phyloP scores from a whole-genome alignment of 2,329 filamentous ascomycete species.

The Alternaria brassicicola region DNA sequence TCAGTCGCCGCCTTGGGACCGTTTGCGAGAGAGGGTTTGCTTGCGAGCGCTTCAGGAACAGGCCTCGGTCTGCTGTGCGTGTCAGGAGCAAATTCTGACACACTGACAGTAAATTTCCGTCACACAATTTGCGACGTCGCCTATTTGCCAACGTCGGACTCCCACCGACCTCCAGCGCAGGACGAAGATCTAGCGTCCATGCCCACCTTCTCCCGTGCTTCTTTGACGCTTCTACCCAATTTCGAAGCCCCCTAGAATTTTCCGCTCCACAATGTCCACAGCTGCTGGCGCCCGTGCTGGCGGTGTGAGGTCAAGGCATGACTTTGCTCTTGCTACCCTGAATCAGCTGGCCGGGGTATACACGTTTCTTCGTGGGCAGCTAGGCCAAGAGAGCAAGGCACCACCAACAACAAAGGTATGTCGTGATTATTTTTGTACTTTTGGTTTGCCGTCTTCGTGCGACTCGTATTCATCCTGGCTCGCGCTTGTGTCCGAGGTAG shows the following conservation, averaged over 20 bases:
- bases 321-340: constrained; percentile 19
- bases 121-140: constrained; percentile 38
- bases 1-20: constrained; percentile 28
- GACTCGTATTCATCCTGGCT: constrained; percentile 38
- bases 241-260: constrained; percentile 35
- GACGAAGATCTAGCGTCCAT: constrained; percentile 36
- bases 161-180: constrained; percentile 19
- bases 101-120: constrained; percentile 32
- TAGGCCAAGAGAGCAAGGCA: constrained; percentile 28
- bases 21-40: constrained; percentile 26
- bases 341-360: constrained; percentile 18
- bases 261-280: constrained; percentile 26
- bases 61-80: constrained; percentile 33
- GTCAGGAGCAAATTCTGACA: constrained; percentile 34
- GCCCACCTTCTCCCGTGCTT: constrained; percentile 48
- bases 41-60: constrained; percentile 44
- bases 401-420: constrained; percentile 21
- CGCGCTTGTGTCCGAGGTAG: constrained; percentile 23
- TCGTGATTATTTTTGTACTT: constrained; percentile 44
- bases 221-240: constrained; percentile 46
- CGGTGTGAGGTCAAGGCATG: constrained; percentile 37
- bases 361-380: constrained; percentile 16
- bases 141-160: constrained; percentile 23
- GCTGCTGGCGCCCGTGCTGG: constrained; percentile 27
- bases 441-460: constrained; percentile 31